Evolutionary conservation across 192 early-diverging fungal genomes (phyloP).

Genomic region (Spizellomyces sp.): DNA sequence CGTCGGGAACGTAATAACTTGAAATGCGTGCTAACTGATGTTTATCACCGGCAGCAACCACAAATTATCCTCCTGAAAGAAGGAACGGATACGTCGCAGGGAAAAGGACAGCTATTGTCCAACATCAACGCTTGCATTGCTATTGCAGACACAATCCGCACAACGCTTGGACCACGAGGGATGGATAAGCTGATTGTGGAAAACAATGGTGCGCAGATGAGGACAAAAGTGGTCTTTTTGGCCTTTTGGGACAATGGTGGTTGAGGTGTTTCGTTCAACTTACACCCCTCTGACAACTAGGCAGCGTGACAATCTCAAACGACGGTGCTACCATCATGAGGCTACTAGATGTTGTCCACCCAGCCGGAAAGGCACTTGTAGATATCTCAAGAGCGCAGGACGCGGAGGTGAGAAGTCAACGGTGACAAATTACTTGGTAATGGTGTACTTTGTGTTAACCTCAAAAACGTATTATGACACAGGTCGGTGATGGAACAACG

Average conservation of each 20-base stretch:
- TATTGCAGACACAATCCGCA: constrained; percentile 93
- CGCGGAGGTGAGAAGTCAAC: constrained; percentile 68
- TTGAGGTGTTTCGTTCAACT: background rate
- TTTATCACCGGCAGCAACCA: constrained; percentile 72
- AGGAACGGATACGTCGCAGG: constrained; percentile 98
- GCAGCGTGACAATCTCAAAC: constrained; percentile 94
- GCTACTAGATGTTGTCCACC: constrained; percentile 96
- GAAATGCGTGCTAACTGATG: background rate
- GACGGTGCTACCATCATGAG: constrained; percentile 99
- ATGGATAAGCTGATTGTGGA: constrained; percentile 99
- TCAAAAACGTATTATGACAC: background rate
- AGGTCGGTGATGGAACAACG: constrained; percentile 98
- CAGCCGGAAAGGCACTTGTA: constrained; percentile 96
- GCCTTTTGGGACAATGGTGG: background rate
- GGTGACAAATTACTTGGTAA: background rate
- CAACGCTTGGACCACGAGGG: constrained; percentile 95
- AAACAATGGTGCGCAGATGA: constrained; percentile 64
- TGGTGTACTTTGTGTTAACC: background rate
- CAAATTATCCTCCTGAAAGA: constrained; percentile 99
- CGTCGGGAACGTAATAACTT: background rate
- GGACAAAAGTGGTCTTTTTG: background rate
- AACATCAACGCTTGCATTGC: constrained; percentile 97
- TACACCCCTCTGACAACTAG: constrained; percentile 36
- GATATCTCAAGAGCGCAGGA: constrained; percentile 98
- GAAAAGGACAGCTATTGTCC: constrained; percentile 94